Conservation (phyloP, 2,329 filamentous ascomycete genomes). For the Clonostachys byssicola region DNA sequence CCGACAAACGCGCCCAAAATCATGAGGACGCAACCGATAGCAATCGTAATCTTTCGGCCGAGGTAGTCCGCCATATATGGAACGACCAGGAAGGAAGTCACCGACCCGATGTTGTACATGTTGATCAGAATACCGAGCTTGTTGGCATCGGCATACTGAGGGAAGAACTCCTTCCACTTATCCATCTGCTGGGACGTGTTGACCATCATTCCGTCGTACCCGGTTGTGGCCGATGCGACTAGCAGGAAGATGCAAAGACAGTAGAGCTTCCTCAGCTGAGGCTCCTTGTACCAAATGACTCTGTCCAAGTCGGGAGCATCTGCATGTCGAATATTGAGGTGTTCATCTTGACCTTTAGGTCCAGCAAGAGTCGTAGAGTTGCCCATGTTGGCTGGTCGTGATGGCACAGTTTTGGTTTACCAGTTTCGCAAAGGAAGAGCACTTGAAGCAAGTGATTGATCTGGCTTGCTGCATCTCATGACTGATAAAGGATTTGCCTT, state of each 20-base stretch:
- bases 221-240: slow-evolving; percentile 56
- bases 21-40: slow-evolving; percentile 51
- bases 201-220: slow-evolving; percentile 57
- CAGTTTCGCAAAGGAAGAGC: too few relatives aligned
- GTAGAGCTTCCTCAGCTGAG: slow-evolving; percentile 52
- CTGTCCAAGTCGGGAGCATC: slow-evolving; percentile 46
- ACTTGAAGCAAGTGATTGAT: too few relatives aligned
- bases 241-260: slow-evolving; percentile 47
- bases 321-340: slow-evolving; percentile 6
- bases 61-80: slow-evolving; percentile 49
- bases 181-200: slow-evolving; percentile 57
- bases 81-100: slow-evolving; percentile 39
- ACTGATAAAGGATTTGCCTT: too few relatives aligned
- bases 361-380: too few relatives aligned
- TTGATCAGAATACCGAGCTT: slow-evolving; percentile 44
- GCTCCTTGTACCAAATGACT: slow-evolving; percentile 52
- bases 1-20: slow-evolving; percentile 52
- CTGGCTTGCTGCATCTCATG: too few relatives aligned
- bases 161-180: slow-evolving; percentile 48
- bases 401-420: too few relatives aligned
- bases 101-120: slow-evolving; percentile 47
- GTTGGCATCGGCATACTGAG: slow-evolving; percentile 26
- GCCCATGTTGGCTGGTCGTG: too few relatives aligned
- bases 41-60: slow-evolving; percentile 47
- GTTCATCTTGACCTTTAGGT: too few relatives aligned